These are phyloP conservation scores for Malassezia sympodialis DNA, from an alignment of 1,284 basidiomycete genomes.

Conservation along the genomic window DNA sequence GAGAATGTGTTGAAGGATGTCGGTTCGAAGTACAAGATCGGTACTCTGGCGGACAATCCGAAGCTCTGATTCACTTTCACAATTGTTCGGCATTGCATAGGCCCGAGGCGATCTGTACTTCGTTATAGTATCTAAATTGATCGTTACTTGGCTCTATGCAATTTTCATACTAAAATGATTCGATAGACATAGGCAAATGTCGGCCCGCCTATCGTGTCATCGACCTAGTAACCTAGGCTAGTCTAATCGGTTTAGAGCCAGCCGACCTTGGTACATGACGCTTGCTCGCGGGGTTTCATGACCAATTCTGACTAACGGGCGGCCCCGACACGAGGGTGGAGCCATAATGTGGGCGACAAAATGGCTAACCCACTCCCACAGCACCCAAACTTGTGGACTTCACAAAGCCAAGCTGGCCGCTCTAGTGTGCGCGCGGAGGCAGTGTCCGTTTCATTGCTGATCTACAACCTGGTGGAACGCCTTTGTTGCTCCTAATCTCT, in stretches of 20 bases:
- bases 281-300: background rate
- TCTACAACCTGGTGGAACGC: background rate
- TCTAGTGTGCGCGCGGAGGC: background rate
- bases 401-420: background rate
- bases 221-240: background rate
- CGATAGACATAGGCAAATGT: too few relatives aligned
- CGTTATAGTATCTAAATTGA: background rate
- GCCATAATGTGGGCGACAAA: background rate
- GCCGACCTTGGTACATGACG: too few relatives aligned
- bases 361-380: background rate
- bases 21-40: constrained; percentile 32
- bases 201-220: background rate
- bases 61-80: constrained; percentile 23
- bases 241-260: background rate
- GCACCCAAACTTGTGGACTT: background rate
- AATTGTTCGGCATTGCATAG: background rate
- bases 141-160: too few relatives aligned
- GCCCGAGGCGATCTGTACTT: too few relatives aligned
- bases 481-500: background rate
- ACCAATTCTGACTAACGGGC: background rate
- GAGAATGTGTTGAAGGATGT: constrained; percentile 42
- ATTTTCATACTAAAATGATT: too few relatives aligned
- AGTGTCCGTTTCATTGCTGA: background rate
- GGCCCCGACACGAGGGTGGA: background rate
- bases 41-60: constrained; percentile 34